Evolutionary conservation across 2,329 filamentous ascomycete genomes (phyloP).

Genomic region (Colletotrichum echinochloae): DNA sequence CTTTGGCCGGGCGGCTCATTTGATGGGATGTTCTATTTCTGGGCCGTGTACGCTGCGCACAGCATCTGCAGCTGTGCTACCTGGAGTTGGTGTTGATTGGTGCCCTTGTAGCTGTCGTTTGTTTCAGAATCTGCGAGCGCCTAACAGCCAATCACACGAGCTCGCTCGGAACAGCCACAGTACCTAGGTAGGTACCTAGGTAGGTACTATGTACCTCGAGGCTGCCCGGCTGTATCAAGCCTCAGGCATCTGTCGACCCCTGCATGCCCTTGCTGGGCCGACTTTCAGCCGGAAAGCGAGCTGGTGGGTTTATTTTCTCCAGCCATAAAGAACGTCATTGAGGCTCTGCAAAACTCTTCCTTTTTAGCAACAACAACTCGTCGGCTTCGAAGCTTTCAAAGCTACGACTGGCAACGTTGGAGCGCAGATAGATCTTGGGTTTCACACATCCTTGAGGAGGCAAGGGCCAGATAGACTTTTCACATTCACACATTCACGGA

Average conservation of each 20-base stretch:
- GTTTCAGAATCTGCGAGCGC: conserved; percentile 53
- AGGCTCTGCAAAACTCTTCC: not conserved
- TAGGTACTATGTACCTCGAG: too few relatives aligned
- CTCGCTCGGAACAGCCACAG: not conserved
- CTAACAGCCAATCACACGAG: conserved; percentile 46
- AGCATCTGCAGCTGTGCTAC: conserved; percentile 19
- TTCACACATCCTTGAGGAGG: not conserved
- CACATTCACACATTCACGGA: not conserved
- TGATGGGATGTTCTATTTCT: conserved; percentile 38
- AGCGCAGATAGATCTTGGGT: not conserved
- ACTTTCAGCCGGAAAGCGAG: conserved; percentile 26
- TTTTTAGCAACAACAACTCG: conserved; percentile 1
- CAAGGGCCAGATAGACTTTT: not conserved
- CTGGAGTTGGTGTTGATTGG: conserved; percentile 23
- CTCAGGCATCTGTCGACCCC: conserved; percentile 32
- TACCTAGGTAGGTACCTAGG: too few relatives aligned
- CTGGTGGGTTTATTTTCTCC: not conserved
- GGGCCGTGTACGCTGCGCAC: conserved; percentile 15
- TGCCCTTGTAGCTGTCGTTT: conserved; percentile 45
- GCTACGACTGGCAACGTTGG: conserved; percentile 8
- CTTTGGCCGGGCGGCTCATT: conserved; percentile 8
- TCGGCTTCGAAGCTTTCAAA: conserved; percentile 22
- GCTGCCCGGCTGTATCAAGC: not conserved
- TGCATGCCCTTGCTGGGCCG: conserved; percentile 25
- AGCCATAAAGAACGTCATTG: conserved; percentile 35